Evolutionary conservation across 2,329 filamentous ascomycete genomes (phyloP).

Genomic region (Aspergillus persii): DNA sequence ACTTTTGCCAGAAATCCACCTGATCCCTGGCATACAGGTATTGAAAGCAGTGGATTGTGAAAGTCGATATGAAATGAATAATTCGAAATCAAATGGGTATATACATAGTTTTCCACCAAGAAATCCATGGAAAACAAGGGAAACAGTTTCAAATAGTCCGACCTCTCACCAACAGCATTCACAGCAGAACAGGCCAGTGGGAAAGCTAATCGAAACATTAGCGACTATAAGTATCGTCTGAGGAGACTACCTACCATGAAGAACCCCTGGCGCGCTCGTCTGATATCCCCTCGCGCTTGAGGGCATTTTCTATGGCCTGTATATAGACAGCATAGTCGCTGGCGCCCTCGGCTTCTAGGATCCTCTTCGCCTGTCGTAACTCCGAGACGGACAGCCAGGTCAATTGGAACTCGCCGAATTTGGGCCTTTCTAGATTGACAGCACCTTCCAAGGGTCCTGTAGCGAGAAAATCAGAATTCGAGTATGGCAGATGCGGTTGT

Average conservation of each 20-base stretch:
- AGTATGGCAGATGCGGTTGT: too few species aligned
- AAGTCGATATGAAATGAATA: background rate
- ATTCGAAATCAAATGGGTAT: background rate
- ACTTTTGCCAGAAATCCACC: too few species aligned
- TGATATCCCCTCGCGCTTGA: background rate
- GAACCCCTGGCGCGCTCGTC: background rate
- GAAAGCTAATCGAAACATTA: background rate
- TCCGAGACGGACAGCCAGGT: slow-evolving; percentile 3
- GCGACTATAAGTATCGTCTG: background rate
- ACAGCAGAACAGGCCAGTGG: slow-evolving; percentile 3
- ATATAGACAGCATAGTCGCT: background rate
- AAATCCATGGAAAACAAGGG: too few species aligned
- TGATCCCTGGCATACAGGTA: too few species aligned
- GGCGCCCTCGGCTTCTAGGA: background rate
- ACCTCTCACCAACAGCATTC: background rate
- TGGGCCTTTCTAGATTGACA: slow-evolving; percentile 1
- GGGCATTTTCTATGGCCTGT: background rate
- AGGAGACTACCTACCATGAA: background rate
- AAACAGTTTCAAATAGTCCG: too few species aligned
- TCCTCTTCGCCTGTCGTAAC: slow-evolving; percentile 2
- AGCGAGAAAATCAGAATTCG: background rate
- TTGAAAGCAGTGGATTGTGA: too few species aligned
- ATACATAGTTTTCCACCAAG: background rate
- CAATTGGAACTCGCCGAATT: slow-evolving; percentile 1
- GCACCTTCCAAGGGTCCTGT: background rate